Percentiles rank a stretch among this genome's conserved stretches.
Conservation (phyloP, 345 rosid genomes). For the Ceriops zippeliana region DNA sequence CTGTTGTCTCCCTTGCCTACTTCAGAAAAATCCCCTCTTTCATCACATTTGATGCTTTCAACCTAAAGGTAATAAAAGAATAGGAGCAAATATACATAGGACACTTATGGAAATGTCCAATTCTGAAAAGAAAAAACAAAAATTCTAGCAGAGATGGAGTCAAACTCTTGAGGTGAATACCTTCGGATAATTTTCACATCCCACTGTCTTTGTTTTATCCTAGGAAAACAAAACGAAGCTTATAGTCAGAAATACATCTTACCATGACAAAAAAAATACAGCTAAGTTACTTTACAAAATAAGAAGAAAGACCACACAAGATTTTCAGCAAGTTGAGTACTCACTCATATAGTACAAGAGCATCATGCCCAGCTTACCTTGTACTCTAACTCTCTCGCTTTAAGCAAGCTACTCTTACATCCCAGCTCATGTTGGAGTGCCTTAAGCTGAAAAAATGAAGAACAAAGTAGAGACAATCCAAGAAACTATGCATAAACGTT, state of each 20-base stretch:
- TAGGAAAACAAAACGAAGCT: constrained; percentile 17
- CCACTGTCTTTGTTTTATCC: constrained; percentile 30
- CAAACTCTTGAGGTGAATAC: background rate
- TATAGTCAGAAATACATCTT: constrained; percentile 6
- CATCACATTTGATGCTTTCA: constrained; percentile 19
- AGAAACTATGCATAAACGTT: background rate
- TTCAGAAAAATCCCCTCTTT: constrained; percentile 16
- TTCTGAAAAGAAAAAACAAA: background rate
- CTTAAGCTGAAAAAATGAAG: constrained; percentile 45
- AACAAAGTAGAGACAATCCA: constrained; percentile 18
- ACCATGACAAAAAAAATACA: too few relatives aligned
- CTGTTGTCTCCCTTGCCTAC: constrained; percentile 22
- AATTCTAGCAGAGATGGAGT: too few relatives aligned
- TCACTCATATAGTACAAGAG: too few relatives aligned
- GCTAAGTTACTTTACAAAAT: background rate
- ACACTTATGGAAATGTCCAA: constrained; percentile 11
- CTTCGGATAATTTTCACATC: constrained; percentile 22
- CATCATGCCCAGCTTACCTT: constrained; percentile 18
- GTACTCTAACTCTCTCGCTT: constrained; percentile 34
- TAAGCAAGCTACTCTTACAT: constrained; percentile 51
- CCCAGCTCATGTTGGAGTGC: constrained; percentile 68
- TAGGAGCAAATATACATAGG: constrained; percentile 12
- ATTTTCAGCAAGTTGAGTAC: background rate
- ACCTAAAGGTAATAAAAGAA: constrained; percentile 34
- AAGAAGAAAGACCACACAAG: background rate